A percentile compares a stretch with the other conserved stretches of the same genome.
Evolutionary conservation across 345 rosid species (phyloP).

Genomic region (Triadica sebifera): DNA sequence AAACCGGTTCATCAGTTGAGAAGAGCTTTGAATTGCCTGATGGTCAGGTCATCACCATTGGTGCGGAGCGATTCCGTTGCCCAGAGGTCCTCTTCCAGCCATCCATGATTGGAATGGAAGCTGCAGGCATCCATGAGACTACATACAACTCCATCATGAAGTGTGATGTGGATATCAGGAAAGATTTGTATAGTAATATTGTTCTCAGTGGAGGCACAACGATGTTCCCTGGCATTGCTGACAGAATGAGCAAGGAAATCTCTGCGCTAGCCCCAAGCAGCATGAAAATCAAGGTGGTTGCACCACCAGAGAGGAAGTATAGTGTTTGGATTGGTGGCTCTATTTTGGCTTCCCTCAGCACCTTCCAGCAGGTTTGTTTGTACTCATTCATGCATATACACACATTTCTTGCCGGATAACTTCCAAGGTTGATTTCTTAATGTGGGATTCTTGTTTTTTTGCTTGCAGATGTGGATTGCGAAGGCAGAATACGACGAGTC

Average conservation of each 20-base stretch:
- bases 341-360: conserved; percentile 88
- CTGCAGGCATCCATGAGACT: conserved; percentile 88
- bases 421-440: neutral
- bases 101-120: conserved; percentile 94
- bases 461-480: conserved; percentile 85
- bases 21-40: conserved; percentile 86
- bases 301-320: conserved; percentile 90
- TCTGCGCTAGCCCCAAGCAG: conserved; percentile 91
- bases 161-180: conserved; percentile 87
- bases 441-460: conserved; percentile 7
- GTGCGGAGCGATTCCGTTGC: conserved; percentile 88
- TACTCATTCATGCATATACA: neutral
- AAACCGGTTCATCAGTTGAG: conserved; percentile 79
- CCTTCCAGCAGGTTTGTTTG: conserved; percentile 82
- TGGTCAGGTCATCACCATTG: conserved; percentile 90
- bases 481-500: conserved; percentile 95
- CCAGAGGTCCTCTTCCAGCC: conserved; percentile 97
- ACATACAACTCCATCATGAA: conserved; percentile 93
- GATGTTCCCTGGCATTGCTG: conserved; percentile 87
- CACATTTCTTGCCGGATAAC: neutral
- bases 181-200: conserved; percentile 83
- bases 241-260: conserved; percentile 94
- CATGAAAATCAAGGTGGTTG: conserved; percentile 95
- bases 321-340: conserved; percentile 97
- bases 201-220: conserved; percentile 96